phyloP scores from a whole-genome alignment of 2,329 filamentous ascomycete species.

The Calonectria hongkongensis region DNA sequence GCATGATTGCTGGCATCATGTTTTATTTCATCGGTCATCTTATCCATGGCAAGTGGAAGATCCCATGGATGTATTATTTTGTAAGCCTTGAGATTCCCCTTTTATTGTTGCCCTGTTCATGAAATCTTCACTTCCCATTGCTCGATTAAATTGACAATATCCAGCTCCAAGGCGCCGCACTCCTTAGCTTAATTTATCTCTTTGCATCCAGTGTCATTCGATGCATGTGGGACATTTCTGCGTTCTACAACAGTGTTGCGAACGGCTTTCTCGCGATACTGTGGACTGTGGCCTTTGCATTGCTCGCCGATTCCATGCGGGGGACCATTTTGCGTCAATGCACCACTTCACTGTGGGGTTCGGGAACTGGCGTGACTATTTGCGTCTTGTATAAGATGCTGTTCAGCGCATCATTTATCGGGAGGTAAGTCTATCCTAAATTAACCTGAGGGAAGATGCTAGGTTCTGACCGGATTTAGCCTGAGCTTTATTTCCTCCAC shows the following conservation, averaged over 20 bases:
- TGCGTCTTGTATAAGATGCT: conserved; percentile 13
- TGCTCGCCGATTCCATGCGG: conserved; percentile 4
- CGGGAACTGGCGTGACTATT: background rate
- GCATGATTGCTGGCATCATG: conserved; percentile 12
- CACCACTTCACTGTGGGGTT: background rate
- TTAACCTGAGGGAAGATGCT: background rate
- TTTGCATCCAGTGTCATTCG: conserved; percentile 2
- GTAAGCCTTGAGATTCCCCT: background rate
- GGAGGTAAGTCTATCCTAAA: background rate
- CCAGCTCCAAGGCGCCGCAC: conserved; percentile 9
- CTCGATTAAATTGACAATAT: background rate
- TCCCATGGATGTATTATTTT: conserved; percentile 23
- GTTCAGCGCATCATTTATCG: background rate
- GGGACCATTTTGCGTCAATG: conserved; percentile 4
- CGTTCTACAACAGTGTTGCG: conserved; percentile 4
- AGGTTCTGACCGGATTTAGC: background rate
- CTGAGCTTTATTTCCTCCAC: background rate
- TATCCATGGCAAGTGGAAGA: background rate
- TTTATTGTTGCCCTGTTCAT: too few relatives aligned
- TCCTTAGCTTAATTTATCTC: conserved; percentile 6
- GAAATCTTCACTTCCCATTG: too few relatives aligned
- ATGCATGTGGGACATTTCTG: background rate
- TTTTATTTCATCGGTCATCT: conserved; percentile 21
- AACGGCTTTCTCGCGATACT: conserved; percentile 8
- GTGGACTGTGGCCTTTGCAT: background rate